phyloP scores from a whole-genome alignment of 176 grass and related monocot species.

The Musa acuminata region DNA sequence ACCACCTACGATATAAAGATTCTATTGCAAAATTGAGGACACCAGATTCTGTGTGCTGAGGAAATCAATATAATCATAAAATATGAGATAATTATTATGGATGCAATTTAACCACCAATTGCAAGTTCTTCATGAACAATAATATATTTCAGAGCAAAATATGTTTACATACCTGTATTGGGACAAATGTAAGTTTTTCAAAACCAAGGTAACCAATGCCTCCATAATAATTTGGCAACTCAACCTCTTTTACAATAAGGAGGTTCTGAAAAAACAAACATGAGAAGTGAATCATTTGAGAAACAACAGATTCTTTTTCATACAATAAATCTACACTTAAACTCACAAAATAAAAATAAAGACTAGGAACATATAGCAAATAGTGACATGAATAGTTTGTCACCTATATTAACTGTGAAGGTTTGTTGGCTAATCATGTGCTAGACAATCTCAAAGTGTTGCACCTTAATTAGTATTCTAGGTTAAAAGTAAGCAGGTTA shows the following conservation, averaged over 20 bases:
- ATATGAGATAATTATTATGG: neutral
- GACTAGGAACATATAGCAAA: neutral
- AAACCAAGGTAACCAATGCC: constrained; percentile 80
- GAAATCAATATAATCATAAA: neutral
- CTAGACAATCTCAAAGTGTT: no score
- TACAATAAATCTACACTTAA: neutral
- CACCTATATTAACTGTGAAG: no score
- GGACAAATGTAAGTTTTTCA: constrained; percentile 94
- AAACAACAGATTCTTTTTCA: neutral
- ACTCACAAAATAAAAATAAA: neutral
- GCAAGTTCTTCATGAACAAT: no score
- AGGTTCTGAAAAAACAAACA: constrained; percentile 60
- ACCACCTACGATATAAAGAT: no score
- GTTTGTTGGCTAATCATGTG: no score
- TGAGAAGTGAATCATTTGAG: neutral
- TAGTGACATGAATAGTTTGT: no score
- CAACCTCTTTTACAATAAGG: constrained; percentile 62
- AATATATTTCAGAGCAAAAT: constrained; percentile 1
- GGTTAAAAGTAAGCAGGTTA: no score
- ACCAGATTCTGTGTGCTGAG: neutral
- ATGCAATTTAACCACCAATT: neutral
- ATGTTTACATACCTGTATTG: constrained; percentile 62
- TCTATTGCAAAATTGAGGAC: neutral
- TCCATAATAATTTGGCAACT: constrained; percentile 72
- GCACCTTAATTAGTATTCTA: no score